Evolutionary conservation across 1,284 basidiomycete species (phyloP).

Genomic region (Moniliophthora roreri): DNA sequence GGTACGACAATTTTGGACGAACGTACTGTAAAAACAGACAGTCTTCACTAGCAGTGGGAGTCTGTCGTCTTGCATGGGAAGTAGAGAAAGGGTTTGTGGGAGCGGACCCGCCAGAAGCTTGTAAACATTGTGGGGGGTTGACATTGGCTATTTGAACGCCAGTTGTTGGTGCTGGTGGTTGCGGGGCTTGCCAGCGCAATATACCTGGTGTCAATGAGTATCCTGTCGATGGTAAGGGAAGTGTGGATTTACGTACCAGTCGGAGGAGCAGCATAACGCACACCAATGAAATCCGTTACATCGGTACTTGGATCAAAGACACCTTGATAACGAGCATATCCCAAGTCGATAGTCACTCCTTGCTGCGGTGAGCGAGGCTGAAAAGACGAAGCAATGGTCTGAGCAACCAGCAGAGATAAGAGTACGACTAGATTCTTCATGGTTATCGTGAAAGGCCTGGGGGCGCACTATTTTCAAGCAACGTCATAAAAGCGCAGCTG

Average conservation of each 20-base stretch:
- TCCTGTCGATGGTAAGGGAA: not conserved
- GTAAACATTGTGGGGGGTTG: constrained; percentile 20
- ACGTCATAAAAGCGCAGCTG: too few species aligned
- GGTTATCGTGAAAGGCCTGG: too few species aligned
- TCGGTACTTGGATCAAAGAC: constrained; percentile 18
- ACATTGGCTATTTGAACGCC: constrained; percentile 23
- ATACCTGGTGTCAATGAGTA: constrained; percentile 16
- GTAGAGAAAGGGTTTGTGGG: constrained; percentile 12
- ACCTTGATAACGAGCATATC: constrained; percentile 33
- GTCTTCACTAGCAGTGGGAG: constrained; percentile 22
- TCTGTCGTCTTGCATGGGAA: constrained; percentile 1
- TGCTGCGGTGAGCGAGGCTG: too few species aligned
- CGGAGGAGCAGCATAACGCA: constrained; percentile 33
- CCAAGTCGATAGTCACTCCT: constrained; percentile 23
- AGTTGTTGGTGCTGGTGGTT: constrained; percentile 17
- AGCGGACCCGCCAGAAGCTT: constrained; percentile 11
- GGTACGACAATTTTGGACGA: not conserved
- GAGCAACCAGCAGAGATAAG: too few species aligned
- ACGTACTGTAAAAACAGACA: constrained; percentile 32
- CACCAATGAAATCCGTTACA: constrained; percentile 29
- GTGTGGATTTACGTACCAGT: constrained; percentile 20
- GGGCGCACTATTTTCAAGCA: too few species aligned
- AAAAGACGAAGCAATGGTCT: too few species aligned
- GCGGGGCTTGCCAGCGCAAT: constrained; percentile 26
- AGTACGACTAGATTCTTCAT: too few species aligned